Conservation (phyloP, 306 rosid species). For the Hippophae tibetana region DNA sequence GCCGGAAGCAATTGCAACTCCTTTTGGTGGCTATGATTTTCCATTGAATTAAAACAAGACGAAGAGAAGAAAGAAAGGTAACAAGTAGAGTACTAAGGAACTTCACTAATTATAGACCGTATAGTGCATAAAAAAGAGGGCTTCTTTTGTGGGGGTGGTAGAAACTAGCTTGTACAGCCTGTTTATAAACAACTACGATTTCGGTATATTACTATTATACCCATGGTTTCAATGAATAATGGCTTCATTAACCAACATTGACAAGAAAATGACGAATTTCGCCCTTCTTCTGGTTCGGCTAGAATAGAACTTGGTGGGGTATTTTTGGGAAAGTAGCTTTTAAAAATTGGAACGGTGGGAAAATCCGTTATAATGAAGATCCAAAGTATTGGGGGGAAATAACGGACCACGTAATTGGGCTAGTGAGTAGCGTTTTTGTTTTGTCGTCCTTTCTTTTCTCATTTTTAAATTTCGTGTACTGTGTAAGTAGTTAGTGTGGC, state of each 20-base stretch:
- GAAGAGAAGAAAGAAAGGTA: neutral
- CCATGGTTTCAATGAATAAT: conserved; percentile 19
- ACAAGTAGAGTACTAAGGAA: conserved; percentile 2
- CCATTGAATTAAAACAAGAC: conserved; percentile 33
- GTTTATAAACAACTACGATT: conserved; percentile 22
- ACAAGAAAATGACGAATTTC: neutral
- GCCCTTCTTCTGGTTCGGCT: neutral
- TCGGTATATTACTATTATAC: conserved; percentile 16
- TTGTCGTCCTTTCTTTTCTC: too few relatives aligned
- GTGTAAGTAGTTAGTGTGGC: neutral
- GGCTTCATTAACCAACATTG: neutral
- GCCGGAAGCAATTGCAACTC: conserved; percentile 79
- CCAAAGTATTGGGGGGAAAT: conserved; percentile 17
- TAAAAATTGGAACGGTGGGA: conserved; percentile 16
- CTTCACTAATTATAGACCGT: neutral
- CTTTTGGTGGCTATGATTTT: conserved; percentile 43
- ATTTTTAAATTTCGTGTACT: conserved; percentile 8
- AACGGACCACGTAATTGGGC: conserved; percentile 73
- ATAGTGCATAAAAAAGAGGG: neutral
- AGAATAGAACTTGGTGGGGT: neutral
- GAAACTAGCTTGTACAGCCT: conserved; percentile 27
- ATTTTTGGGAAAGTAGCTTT: neutral
- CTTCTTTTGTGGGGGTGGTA: neutral
- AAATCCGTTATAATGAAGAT: conserved; percentile 1
- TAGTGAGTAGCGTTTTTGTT: conserved; percentile 23